These are phyloP conservation scores for Microbotryum silenes-acaulis DNA, from an alignment of 1,284 basidiomycete genomes.

Conservation along the genomic window DNA sequence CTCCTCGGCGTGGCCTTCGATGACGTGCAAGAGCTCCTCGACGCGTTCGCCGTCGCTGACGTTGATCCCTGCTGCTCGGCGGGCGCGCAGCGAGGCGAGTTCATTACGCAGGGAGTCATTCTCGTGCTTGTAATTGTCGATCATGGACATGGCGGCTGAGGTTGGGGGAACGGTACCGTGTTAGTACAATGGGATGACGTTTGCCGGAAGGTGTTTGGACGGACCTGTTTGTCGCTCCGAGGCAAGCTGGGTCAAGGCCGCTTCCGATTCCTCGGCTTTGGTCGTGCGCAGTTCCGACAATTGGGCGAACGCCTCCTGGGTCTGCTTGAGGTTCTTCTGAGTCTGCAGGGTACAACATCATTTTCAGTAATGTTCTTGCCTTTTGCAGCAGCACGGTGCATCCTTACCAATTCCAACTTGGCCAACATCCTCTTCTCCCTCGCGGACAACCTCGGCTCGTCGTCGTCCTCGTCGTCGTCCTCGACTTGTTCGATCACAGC, in stretches of 20 bases:
- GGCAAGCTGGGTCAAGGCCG: slow-evolving; percentile 16
- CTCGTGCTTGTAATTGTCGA: slow-evolving; percentile 27
- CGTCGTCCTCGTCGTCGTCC: neutral
- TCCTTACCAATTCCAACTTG: slow-evolving; percentile 22
- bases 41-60: neutral
- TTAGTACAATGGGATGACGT: neutral
- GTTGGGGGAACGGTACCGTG: neutral
- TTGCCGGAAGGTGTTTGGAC: neutral
- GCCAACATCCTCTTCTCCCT: slow-evolving; percentile 22
- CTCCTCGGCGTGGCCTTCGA: slow-evolving; percentile 9
- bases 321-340: slow-evolving; percentile 4
- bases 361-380: neutral
- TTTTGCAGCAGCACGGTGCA: neutral
- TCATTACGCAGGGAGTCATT: slow-evolving; percentile 16
- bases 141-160: slow-evolving; percentile 11
- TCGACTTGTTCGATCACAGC: neutral
- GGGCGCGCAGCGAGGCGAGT: slow-evolving; percentile 6
- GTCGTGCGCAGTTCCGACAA: slow-evolving; percentile 22
- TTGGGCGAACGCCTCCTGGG: slow-evolving; percentile 8
- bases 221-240: slow-evolving; percentile 19
- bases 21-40: slow-evolving; percentile 6
- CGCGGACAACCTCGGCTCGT: neutral
- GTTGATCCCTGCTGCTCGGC: neutral
- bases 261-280: slow-evolving; percentile 14
- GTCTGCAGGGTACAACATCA: slow-evolving; percentile 1